phyloP scores from a whole-genome alignment of 1,284 basidiomycete genomes.

The Trametes sp. region DNA sequence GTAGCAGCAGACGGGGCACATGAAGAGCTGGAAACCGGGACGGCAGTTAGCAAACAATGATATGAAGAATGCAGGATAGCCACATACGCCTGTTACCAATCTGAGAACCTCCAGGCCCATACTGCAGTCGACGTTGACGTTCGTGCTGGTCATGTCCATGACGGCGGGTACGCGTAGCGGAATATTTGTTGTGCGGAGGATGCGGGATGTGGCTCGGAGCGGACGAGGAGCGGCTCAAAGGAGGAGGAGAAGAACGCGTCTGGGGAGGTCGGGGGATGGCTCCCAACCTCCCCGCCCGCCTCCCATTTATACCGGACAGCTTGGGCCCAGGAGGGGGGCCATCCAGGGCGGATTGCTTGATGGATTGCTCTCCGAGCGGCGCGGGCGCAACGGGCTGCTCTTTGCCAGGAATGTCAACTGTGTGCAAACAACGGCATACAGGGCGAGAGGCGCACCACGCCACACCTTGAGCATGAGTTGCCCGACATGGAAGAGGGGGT shows the following conservation, averaged over 20 bases:
- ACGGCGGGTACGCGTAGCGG: no score
- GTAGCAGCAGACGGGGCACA: no score
- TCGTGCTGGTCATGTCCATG: background rate
- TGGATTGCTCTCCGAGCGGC: constrained; percentile 19
- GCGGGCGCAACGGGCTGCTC: constrained; percentile 25
- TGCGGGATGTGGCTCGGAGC: no score
- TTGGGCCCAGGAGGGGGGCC: constrained; percentile 2
- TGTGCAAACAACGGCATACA: constrained; percentile 23
- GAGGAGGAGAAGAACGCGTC: constrained; percentile 9
- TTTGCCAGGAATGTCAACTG: constrained; percentile 22
- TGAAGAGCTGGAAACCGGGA: background rate
- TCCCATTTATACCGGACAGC: constrained; percentile 18
- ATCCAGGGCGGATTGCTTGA: constrained; percentile 24
- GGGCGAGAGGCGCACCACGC: constrained; percentile 21
- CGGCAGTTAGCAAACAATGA: background rate
- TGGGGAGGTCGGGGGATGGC: constrained; percentile 15
- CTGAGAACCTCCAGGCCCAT: background rate
- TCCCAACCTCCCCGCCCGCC: background rate
- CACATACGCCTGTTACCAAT: no score
- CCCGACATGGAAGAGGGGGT: constrained; percentile 23
- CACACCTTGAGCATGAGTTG: constrained; percentile 19
- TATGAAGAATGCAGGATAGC: no score
- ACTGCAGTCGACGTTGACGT: no score
- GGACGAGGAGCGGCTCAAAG: background rate
- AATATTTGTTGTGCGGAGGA: no score